These are phyloP conservation scores for Ceratorhiza oryzae-sativae DNA, from an alignment of 1,284 basidiomycete species.

Conservation along the genomic window DNA sequence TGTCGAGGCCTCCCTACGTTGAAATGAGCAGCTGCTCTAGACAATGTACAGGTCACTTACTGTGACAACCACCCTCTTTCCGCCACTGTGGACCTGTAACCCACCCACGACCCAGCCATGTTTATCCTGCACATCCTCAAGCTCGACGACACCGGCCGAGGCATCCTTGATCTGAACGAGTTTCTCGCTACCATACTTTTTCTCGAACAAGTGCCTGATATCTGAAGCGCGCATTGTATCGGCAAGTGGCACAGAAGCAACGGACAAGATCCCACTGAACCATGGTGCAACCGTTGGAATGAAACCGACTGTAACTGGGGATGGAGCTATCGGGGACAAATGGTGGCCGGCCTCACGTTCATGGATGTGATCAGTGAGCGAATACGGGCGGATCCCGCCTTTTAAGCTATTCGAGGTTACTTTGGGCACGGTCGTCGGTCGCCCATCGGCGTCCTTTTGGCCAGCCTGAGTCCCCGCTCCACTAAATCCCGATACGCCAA, in stretches of 20 bases:
- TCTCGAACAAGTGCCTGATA: conserved; percentile 76
- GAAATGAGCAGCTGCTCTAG: conserved; percentile 31
- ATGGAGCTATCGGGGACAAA: conserved; percentile 67
- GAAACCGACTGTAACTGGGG: conserved; percentile 77
- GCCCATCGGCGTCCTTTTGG: conserved; percentile 67
- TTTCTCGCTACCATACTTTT: conserved; percentile 78
- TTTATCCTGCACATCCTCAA: conserved; percentile 77
- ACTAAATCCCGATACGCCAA: conserved; percentile 93
- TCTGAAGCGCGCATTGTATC: conserved; percentile 72
- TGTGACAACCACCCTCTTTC: conserved; percentile 90
- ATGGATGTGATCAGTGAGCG: conserved; percentile 97
- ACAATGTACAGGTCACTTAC: conserved; percentile 56
- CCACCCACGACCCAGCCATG: conserved; percentile 94
- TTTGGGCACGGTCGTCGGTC: conserved; percentile 82
- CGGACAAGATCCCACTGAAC: conserved; percentile 96
- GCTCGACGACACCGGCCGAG: conserved; percentile 67
- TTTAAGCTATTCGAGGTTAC: conserved; percentile 77
- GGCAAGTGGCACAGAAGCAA: conserved; percentile 81
- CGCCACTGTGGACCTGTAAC: conserved; percentile 89
- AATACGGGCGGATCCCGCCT: conserved; percentile 83
- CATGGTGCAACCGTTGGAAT: conserved; percentile 89
- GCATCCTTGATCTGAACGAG: conserved; percentile 68
- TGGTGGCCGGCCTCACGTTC: conserved; percentile 92
- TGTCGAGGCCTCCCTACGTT: conserved; percentile 86
- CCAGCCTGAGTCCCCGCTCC: conserved; percentile 90